Evolutionary conservation across 306 rosid species (phyloP).

Genomic region (Canavalia gladiata): DNA sequence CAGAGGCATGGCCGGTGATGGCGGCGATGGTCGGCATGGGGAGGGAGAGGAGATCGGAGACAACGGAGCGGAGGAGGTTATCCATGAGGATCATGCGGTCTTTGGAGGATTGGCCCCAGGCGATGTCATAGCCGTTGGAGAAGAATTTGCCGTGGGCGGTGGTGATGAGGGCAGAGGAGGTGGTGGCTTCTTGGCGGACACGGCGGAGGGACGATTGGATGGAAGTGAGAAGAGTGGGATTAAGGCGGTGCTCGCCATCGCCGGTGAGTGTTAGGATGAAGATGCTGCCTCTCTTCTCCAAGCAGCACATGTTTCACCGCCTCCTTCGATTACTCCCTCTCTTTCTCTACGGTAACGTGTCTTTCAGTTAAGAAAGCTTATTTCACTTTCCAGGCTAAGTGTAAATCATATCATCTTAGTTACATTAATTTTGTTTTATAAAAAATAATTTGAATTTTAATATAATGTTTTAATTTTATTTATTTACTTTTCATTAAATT

Average conservation of each 20-base stretch:
- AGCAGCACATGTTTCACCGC: constrained; percentile 60
- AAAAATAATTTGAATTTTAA: too few species aligned
- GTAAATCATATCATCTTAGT: too few species aligned
- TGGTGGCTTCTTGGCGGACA: constrained; percentile 60
- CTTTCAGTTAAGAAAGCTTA: too few species aligned
- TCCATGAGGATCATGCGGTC: constrained; percentile 47
- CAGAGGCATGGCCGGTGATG: constrained; percentile 83
- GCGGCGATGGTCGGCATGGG: constrained; percentile 88
- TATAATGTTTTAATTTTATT: too few species aligned
- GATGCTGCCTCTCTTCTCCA: constrained; percentile 70
- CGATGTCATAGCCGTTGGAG: constrained; percentile 86
- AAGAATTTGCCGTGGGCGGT: constrained; percentile 88
- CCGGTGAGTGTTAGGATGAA: constrained; percentile 83
- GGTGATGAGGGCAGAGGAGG: constrained; percentile 76
- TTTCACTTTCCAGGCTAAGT: too few species aligned
- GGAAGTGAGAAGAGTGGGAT: constrained; percentile 66
- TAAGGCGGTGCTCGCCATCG: constrained; percentile 73
- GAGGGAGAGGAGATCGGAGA: constrained; percentile 66
- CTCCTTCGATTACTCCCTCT: too few species aligned
- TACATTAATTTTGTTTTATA: too few species aligned
- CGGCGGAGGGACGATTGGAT: constrained; percentile 65
- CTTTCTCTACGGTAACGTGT: too few species aligned
- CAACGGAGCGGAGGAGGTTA: constrained; percentile 57
- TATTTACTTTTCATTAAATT: too few species aligned
- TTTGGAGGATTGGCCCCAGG: constrained; percentile 53